Evolutionary conservation across 2,329 filamentous ascomycete species (phyloP).

Genomic region (Penicillium janthinellum): DNA sequence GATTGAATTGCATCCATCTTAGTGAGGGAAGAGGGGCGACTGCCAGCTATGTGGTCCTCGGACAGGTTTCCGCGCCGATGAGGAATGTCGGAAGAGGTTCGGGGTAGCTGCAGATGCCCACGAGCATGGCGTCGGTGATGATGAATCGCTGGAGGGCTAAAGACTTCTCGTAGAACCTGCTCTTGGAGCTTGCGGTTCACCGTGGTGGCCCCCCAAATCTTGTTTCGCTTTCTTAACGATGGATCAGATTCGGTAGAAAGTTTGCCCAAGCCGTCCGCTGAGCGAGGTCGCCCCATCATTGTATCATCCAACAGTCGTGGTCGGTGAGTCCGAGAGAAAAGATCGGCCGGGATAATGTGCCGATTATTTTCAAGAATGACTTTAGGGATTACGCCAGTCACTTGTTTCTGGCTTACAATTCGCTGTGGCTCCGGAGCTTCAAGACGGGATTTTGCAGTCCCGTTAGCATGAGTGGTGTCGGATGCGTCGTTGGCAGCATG

Average conservation of each 20-base stretch:
- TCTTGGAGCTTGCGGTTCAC: slow-evolving; percentile 87
- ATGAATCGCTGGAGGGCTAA: slow-evolving; percentile 79
- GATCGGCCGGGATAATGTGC: slow-evolving; percentile 84
- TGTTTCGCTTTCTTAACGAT: slow-evolving; percentile 50
- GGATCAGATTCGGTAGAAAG: slow-evolving; percentile 19
- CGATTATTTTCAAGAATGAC: slow-evolving; percentile 93
- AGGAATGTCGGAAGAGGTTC: slow-evolving; percentile 38
- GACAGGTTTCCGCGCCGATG: slow-evolving; percentile 39
- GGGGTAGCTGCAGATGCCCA: slow-evolving; percentile 66
- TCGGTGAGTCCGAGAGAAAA: slow-evolving; percentile 66
- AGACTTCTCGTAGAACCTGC: slow-evolving; percentile 90
- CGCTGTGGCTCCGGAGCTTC: slow-evolving; percentile 45
- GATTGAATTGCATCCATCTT: slow-evolving; percentile 26
- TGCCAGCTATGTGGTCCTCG: slow-evolving; percentile 32
- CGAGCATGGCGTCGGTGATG: slow-evolving; percentile 71
- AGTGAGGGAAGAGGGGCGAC: slow-evolving; percentile 22
- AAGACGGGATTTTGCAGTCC: slow-evolving; percentile 15
- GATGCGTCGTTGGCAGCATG: slow-evolving; percentile 17
- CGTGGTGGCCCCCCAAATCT: slow-evolving; percentile 84
- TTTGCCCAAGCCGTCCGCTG: slow-evolving; percentile 23
- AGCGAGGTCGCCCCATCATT: slow-evolving; percentile 22
- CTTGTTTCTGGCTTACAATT: slow-evolving; percentile 74
- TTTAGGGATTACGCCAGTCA: slow-evolving; percentile 74
- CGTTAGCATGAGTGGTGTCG: slow-evolving; percentile 15
- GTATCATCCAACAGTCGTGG: slow-evolving; percentile 39